Base-by-base conservation (phyloP, 176 grass and related monocot species). In the Raddia guianensis region DNA sequence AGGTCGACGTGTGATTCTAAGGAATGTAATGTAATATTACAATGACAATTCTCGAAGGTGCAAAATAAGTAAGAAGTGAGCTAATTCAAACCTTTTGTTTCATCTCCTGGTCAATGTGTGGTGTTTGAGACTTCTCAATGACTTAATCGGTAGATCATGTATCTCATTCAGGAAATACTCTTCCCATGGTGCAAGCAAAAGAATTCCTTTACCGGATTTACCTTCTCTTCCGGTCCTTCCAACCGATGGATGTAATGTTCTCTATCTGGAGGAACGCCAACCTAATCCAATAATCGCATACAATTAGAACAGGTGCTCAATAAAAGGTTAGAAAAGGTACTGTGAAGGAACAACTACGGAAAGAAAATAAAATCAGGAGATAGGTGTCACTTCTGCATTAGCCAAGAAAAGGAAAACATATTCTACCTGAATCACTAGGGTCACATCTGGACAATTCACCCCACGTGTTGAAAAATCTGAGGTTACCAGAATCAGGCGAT, bases 371-470 rank as follows among this genome's bases (percentile, higher is more conserved):
- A 48, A n/a, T 86, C 43, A 70, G 13, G 10, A 11, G 35, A 53
- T 47, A 60, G 8, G 40, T 80, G 35, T 13, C 42, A 18, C 54
- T 59, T 27, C 42, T 16, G 13, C 35, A 82, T 21, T 58, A 76
- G 64, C 4, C 44, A 84, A 44, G 18, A 57, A 78, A 69, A 59
- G 6, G 13, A 71, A 77, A 62, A 53, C 7, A 79, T 42, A 55
- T n/a, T 12, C 56, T 67, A 98, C 95, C 92, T 98, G 95, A 87
- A 98, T 85, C 35, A 98, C 95, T 33, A 98, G 57, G 35, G 88
- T 98, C 10, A 94, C 95, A 84, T 89, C 92, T 83, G 95, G 95
- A 89, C 94, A 94, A 52, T 98, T 92, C 76, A 94, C 78, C 42
- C 92, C 92, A 37, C 85, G 90, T 67, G 90, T 86, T 40, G 90